These are phyloP conservation scores for Barbatosphaeria neglecta DNA, from an alignment of 495 filamentous ascomycete species.

Conservation along the genomic window DNA sequence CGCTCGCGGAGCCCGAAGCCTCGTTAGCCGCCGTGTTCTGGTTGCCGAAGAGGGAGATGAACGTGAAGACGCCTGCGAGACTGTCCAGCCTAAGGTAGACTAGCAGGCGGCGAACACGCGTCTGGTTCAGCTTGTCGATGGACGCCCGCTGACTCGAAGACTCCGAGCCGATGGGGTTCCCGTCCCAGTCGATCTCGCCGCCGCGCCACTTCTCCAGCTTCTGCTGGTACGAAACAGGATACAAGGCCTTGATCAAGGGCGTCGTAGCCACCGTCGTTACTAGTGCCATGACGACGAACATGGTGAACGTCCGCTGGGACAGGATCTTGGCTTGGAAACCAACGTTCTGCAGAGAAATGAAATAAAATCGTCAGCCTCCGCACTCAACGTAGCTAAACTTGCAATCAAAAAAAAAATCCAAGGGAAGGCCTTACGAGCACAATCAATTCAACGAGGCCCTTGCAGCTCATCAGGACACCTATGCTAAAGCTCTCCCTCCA, in stretches of 20 bases:
- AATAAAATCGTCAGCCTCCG: background rate
- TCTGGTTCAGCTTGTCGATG: constrained; percentile 30
- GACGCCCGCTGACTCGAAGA: constrained; percentile 26
- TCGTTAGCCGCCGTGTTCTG: constrained; percentile 17
- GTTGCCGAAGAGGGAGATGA: constrained; percentile 64
- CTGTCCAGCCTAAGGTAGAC: constrained; percentile 76
- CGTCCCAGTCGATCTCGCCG: constrained; percentile 93
- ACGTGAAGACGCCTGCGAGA: constrained; percentile 73
- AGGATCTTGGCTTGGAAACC: constrained; percentile 86
- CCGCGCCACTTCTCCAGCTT: constrained; percentile 83
- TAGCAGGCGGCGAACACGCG: constrained; percentile 34
- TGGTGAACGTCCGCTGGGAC: constrained; percentile 80
- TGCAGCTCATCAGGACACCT: constrained; percentile 93
- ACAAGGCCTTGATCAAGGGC: constrained; percentile 64
- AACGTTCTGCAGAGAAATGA: constrained; percentile 55
- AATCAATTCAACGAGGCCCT: constrained; percentile 91
- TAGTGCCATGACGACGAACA: constrained; percentile 97
- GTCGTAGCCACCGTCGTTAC: constrained; percentile 83
- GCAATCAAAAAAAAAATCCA: too few relatives aligned
- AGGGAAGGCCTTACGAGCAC: constrained; percentile 61
- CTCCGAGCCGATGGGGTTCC: constrained; percentile 38
- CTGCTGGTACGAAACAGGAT: constrained; percentile 82
- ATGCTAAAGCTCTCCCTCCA: constrained; percentile 93
- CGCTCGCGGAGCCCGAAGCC: too few relatives aligned
- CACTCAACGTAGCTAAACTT: too few relatives aligned